These are phyloP conservation scores for Globisporangium lucens DNA, from an alignment of 352 stramenopile species.

Conservation along the genomic window DNA sequence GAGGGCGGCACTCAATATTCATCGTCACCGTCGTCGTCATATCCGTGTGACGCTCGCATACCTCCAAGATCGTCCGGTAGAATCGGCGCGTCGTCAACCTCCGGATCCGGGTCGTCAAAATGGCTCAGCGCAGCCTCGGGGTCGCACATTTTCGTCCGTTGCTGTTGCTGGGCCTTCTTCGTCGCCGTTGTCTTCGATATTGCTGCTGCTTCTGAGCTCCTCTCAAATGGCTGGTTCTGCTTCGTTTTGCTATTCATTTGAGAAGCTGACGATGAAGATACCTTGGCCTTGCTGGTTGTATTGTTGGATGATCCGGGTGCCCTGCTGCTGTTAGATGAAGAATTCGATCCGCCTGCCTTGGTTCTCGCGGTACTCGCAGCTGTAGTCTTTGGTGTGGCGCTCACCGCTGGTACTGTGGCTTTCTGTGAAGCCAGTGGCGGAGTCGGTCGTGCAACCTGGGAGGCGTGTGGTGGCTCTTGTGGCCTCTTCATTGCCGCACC, in stretches of 20 bases:
- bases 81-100: slow-evolving; percentile 49
- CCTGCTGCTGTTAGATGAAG: neutral
- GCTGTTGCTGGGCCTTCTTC: neutral
- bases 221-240: neutral
- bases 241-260: neutral
- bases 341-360: neutral
- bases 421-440: neutral
- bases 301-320: no score
- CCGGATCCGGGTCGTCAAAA: slow-evolving; percentile 64
- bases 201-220: neutral
- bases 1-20: slow-evolving; percentile 3
- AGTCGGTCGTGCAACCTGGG: slow-evolving; percentile 1
- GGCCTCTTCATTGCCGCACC: neutral
- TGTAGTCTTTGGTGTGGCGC: neutral
- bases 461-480: slow-evolving; percentile 5
- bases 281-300: neutral
- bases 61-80: slow-evolving; percentile 39
- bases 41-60: slow-evolving; percentile 10
- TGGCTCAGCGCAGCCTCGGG: slow-evolving; percentile 27
- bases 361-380: neutral
- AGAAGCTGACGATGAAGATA: neutral
- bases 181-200: neutral
- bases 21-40: neutral
- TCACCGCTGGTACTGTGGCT: neutral
- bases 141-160: neutral